phyloP scores from a whole-genome alignment of 352 stramenopile species.

The Phytophthora pini region DNA sequence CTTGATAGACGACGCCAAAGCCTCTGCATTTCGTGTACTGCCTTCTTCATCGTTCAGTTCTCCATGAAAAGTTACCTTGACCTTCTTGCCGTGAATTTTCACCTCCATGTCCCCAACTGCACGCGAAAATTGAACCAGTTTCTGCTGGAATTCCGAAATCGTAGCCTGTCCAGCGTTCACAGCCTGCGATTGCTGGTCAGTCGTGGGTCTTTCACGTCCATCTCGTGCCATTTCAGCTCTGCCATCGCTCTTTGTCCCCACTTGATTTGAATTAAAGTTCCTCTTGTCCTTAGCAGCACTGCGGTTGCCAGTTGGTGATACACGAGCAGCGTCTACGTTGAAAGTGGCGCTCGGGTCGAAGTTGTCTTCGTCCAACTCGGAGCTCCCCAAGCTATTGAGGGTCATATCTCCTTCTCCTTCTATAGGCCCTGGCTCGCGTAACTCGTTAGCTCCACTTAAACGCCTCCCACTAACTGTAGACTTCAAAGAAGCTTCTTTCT shows the following conservation, averaged over 20 bases:
- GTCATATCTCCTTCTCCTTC: background rate
- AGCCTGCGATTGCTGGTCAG: no score
- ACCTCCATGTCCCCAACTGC: slow-evolving; percentile 36
- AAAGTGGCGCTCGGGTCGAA: background rate
- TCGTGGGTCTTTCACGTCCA: no score
- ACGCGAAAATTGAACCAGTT: slow-evolving; percentile 21
- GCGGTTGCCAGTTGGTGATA: slow-evolving; percentile 5
- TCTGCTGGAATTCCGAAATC: slow-evolving; percentile 14
- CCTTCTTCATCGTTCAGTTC: slow-evolving; percentile 7
- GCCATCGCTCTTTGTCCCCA: background rate
- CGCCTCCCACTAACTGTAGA: background rate
- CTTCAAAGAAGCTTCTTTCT: background rate
- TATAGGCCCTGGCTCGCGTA: background rate
- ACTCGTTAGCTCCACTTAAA: background rate
- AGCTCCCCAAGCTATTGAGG: background rate
- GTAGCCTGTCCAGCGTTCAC: no score
- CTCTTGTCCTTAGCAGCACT: background rate
- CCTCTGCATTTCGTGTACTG: background rate
- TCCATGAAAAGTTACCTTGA: slow-evolving; percentile 34
- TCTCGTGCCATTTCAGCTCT: background rate
- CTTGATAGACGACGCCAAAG: background rate
- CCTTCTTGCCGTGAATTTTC: slow-evolving; percentile 30
- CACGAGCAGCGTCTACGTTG: background rate
- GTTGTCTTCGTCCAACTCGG: slow-evolving; percentile 3
- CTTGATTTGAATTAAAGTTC: background rate